Base-by-base conservation (phyloP, 179 eudicot species). In the Nepenthes alata region DNA sequence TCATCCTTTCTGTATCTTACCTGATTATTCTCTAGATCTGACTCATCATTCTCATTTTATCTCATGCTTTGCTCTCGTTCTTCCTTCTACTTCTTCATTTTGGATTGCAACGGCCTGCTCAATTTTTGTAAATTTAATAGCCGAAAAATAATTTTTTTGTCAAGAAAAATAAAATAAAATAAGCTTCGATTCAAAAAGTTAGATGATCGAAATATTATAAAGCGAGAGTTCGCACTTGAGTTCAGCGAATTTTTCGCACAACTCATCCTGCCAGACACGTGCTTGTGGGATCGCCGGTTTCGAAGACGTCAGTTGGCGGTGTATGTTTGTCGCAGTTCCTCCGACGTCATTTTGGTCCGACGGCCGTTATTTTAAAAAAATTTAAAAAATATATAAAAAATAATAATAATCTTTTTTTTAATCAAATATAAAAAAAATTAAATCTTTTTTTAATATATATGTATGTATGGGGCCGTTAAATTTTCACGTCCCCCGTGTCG, bases 151-250 rank as follows among this genome's bases (percentile, higher is more conserved):
- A 60, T 35, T 16, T 12, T 52, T 13, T 70, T 52, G 63, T 25
- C 25, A 44, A 52, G 61, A 57, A 50, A 59, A 14, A 13, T 5
- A 60, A 53, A 61, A 25, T 53, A 66, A 54, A 55, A 6, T 25
- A 9, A 5, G 57, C 11, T 44, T 5, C 8, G 3, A 7, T 25
- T n/a, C 39, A 16, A 13, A 3, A 48, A 51, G 2, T 66, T 84
- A 90, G 95, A 79, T 79, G 79, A 90, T 90, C 58, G 88, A 87
- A 25, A 85, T 75, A 71, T 90, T 95, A 81, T 80, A 81, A 15
- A 81, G 91, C 34, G 81, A 74, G 34, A 89, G 74, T 51, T 83
- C 85, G 3, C 83, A 73, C 36, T 67, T 77, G 14, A 90, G 95
- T 53, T 90, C 93, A 11, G 78, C 85, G 12, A 90, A 85, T 3